Base-by-base conservation (phyloP, 148 eudicot species). In the Amaranthus palmeri region DNA sequence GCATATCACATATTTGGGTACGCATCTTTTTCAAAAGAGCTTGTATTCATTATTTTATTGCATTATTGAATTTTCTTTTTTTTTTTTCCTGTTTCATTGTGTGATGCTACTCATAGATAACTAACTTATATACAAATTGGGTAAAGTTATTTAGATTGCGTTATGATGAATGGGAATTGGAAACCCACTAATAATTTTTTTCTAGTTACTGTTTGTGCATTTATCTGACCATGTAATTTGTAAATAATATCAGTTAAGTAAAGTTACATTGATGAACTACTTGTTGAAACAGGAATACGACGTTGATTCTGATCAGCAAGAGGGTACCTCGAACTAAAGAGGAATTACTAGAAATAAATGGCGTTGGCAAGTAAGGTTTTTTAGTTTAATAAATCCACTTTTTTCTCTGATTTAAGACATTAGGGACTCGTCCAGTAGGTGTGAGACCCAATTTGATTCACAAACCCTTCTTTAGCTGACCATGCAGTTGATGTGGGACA, bases 1-100 rank as follows among this genome's bases (percentile, higher is more conserved):
- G 85, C 96, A 48, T 48, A 95, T 83, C 98, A 95, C 78, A 83
- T 95, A 73, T 95, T 89, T 48, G 42, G 69, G 98, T 91, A 78
- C 83, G 88, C 55, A 5, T 63, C 48, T 10, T 8, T 42, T 69
- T 55, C 44, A 44, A 9, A 56, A 18, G 52, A 43, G 54, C 47
- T 13, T 67, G 56, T 67, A 18, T 10, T 60, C 74, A 8, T 49
- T 48, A 4, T 48, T 6, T 46, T 56, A 7, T 74, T 8, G 36
- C 36, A 65, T 57, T 65, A 7, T 6, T 63, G 10, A 45, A 14
- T 44, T 4, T 43, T 56, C 44, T 58, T 12, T 70, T 44, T 36
- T 53, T 45, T 40, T 41, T 41, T 47, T 12, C 62, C 62, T 70
- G 68, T 53, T 65, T 5, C 3, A 46, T 11, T 65, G 9, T 18